Evolutionary conservation across 139 green algal species (phyloP), one percentile per base, ranked within the genome.

Genomic region (Axilococcus clingmanii): DNA sequence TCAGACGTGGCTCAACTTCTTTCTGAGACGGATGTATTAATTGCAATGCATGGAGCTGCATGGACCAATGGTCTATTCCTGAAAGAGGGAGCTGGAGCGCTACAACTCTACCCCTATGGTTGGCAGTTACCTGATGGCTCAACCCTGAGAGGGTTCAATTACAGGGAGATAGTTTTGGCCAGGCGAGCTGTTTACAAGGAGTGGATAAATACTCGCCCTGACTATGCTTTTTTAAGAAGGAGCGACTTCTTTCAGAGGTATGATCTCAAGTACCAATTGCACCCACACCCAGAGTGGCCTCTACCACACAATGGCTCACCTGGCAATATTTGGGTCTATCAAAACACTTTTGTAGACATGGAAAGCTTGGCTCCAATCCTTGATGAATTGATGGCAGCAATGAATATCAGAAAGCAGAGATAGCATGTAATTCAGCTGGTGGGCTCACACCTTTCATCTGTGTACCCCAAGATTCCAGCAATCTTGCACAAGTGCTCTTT

Each of bases 271-370:
- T 57, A 57, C 33, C 20, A 29, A 17, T 25, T 70, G 20, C 62
- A 70, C 28, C 54, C 54, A 4, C 34, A 53, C 48, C 37, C 52
- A 22, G 5, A 50, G 12, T 58, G 44, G 3, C 50, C 50, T 0
- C 52, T 58, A 41, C 62, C 62, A 7, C 19, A 43, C 14, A 54
- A 48, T 40, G 45, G 40, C 35, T 48, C 53, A 37, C 62, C 62
- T 7, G 62, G 62, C 23, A 70, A 70, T 45, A 27, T 56, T 0
- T 64, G 62, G 62, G 51, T 70, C 20, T 63, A 65, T 44, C 47
- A 72, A 49, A 72, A 72, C 29, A 72, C 63, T 7, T 65, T 65
- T 33, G 63, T 66, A 20, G 63, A 72, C 47, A 59, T 72, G 38
- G 48, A 19, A n/a, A 40, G 29, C 14, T 65, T 71, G 30, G 55